Conservation (phyloP, 306 rosid species). For the Pachyrhizus erosus region DNA sequence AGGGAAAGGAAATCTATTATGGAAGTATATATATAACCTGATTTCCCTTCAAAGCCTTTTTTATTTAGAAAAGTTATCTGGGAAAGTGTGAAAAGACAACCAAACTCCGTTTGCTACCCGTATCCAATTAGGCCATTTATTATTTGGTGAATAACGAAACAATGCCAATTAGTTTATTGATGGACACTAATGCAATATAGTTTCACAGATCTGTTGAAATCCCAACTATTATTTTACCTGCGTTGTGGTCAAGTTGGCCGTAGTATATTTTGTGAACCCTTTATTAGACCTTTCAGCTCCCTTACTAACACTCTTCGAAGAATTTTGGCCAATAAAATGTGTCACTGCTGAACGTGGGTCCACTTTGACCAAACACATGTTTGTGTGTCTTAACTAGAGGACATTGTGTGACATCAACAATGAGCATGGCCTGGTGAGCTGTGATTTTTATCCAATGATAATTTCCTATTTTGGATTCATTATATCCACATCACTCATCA, state of each 20-base stretch:
- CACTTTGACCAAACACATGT: background rate
- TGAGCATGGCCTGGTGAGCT: constrained; percentile 32
- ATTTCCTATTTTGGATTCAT: constrained; percentile 18
- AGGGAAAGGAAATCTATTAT: too few relatives aligned
- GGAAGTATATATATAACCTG: too few relatives aligned
- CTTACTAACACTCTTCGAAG: too few relatives aligned
- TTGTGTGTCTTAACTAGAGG: constrained; percentile 17
- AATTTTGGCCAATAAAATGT: background rate
- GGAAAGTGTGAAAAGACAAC: background rate
- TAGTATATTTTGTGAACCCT: background rate
- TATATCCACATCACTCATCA: constrained; percentile 25
- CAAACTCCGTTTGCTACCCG: background rate
- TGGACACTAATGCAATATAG: background rate
- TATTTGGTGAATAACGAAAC: background rate
- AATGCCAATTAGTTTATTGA: background rate
- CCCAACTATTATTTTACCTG: background rate
- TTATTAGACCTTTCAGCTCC: background rate
- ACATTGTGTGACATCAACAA: constrained; percentile 25
- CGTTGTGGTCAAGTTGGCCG: background rate
- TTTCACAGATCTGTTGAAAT: background rate
- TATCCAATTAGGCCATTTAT: background rate
- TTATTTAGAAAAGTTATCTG: background rate
- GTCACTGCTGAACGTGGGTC: background rate
- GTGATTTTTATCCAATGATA: background rate
- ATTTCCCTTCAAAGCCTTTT: too few relatives aligned